Conservation (phyloP, 2,329 filamentous ascomycete genomes). For the Cadophora malorum region DNA sequence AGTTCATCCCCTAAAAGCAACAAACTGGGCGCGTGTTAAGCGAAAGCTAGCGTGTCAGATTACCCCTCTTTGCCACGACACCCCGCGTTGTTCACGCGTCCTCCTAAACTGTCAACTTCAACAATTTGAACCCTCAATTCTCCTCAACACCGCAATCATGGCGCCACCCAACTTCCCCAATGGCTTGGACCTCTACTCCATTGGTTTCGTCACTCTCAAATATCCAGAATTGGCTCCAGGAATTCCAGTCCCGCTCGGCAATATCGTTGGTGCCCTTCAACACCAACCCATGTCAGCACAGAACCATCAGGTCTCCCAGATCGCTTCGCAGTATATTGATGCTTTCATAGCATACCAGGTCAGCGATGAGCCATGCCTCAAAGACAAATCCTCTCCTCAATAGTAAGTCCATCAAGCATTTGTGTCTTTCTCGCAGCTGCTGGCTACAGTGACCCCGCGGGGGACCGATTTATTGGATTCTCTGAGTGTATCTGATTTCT, state of each 20-base stretch:
- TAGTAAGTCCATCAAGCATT: slow-evolving; percentile 28
- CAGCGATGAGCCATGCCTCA: slow-evolving; percentile 32
- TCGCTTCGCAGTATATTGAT: slow-evolving; percentile 38
- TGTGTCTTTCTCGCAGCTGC: no score
- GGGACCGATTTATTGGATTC: no score
- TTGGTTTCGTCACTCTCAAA: slow-evolving; percentile 37
- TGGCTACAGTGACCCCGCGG: no score
- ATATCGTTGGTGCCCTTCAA: slow-evolving; percentile 36
- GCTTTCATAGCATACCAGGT: slow-evolving; percentile 37
- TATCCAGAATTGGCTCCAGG: slow-evolving; percentile 30
- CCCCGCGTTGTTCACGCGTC: neutral
- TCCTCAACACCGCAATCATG: slow-evolving; percentile 23
- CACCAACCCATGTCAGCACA: slow-evolving; percentile 21
- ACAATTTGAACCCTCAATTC: neutral
- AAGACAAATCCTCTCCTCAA: slow-evolving; percentile 33
- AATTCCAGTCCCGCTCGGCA: slow-evolving; percentile 29
- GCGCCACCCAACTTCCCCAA: slow-evolving; percentile 35
- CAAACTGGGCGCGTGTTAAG: neutral
- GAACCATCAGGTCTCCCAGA: slow-evolving; percentile 34
- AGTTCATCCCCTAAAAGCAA: slow-evolving; percentile 3
- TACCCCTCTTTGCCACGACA: slow-evolving; percentile 8
- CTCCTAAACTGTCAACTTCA: neutral
- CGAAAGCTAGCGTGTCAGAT: neutral
- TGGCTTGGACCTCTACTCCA: slow-evolving; percentile 32
- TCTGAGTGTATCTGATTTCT: no score